A percentile compares a stretch with the other conserved stretches of the same genome.
These are phyloP conservation scores for Mrakia gelida DNA, from an alignment of 768 basidiomycete genomes.

Conservation along the genomic window DNA sequence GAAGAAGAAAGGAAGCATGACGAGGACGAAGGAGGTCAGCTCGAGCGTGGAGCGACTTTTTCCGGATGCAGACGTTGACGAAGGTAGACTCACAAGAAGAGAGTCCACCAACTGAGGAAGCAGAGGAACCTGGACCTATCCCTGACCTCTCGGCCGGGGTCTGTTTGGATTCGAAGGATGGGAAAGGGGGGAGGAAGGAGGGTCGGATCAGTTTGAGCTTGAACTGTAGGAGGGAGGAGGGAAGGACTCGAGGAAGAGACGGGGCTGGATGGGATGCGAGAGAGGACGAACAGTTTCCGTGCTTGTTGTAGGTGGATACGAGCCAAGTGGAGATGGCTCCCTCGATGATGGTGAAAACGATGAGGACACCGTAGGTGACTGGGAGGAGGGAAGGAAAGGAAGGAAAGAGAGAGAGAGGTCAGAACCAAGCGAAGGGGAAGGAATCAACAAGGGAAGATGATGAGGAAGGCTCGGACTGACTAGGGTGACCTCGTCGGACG, in stretches of 20 bases:
- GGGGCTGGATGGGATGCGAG: not conserved
- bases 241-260: not conserved
- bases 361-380: slow-evolving; percentile 21
- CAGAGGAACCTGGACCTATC: slow-evolving; percentile 64
- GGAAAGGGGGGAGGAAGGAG: not conserved
- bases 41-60: not conserved
- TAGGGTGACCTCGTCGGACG: slow-evolving; percentile 56
- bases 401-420: not conserved
- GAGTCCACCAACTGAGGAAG: slow-evolving; percentile 54
- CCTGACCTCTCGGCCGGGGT: slow-evolving; percentile 51
- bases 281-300: slow-evolving; percentile 36
- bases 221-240: slow-evolving; percentile 35
- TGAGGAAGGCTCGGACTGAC: slow-evolving; percentile 46
- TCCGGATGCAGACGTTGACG: not conserved
- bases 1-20: not conserved
- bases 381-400: not conserved
- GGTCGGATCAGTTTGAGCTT: not conserved
- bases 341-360: slow-evolving; percentile 52
- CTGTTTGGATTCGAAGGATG: not conserved
- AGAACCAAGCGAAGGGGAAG: not conserved
- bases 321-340: slow-evolving; percentile 72
- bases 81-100: slow-evolving; percentile 10
- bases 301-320: slow-evolving; percentile 57
- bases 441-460: not conserved
- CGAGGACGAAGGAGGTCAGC: slow-evolving; percentile 45